These are phyloP conservation scores for Cladosporium sp. DNA, from an alignment of 2,329 filamentous ascomycete genomes.

Conservation along the genomic window DNA sequence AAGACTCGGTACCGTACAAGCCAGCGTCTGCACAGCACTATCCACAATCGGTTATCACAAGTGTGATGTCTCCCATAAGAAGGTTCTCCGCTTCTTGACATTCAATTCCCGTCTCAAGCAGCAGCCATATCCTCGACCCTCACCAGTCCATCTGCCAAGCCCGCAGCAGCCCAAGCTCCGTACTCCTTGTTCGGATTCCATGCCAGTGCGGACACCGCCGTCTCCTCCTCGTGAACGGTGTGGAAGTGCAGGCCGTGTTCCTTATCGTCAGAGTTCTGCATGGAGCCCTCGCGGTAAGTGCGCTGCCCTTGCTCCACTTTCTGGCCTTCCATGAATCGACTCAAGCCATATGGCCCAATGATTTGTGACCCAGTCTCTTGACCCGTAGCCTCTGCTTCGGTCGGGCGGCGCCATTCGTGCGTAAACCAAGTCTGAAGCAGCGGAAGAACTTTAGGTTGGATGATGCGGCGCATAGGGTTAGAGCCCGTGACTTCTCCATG, in stretches of 20 bases:
- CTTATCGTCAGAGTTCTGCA: slow-evolving; percentile 18
- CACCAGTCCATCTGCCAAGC: slow-evolving; percentile 45
- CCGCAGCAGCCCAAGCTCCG: slow-evolving; percentile 50
- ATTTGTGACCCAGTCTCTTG: background rate
- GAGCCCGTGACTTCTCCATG: slow-evolving; percentile 49
- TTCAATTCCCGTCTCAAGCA: background rate
- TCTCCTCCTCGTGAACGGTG: slow-evolving; percentile 44
- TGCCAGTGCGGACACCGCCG: slow-evolving; percentile 40
- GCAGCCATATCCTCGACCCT: slow-evolving; percentile 45
- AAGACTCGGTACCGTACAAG: background rate
- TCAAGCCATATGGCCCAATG: slow-evolving; percentile 20
- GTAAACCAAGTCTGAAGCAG: slow-evolving; percentile 56
- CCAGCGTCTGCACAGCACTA: background rate
- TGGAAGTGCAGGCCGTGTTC: slow-evolving; percentile 25
- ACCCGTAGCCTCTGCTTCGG: slow-evolving; percentile 15
- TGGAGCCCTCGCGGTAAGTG: slow-evolving; percentile 17
- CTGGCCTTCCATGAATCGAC: slow-evolving; percentile 41
- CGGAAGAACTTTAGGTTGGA: slow-evolving; percentile 47
- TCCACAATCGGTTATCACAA: background rate
- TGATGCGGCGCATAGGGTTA: slow-evolving; percentile 50
- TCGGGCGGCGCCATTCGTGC: slow-evolving; percentile 50
- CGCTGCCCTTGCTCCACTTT: slow-evolving; percentile 28
- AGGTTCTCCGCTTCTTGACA: background rate
- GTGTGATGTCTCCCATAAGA: background rate
- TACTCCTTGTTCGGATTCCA: slow-evolving; percentile 51